phyloP scores from a whole-genome alignment of 495 filamentous ascomycete genomes.

The Opeltia flavorubescens region DNA sequence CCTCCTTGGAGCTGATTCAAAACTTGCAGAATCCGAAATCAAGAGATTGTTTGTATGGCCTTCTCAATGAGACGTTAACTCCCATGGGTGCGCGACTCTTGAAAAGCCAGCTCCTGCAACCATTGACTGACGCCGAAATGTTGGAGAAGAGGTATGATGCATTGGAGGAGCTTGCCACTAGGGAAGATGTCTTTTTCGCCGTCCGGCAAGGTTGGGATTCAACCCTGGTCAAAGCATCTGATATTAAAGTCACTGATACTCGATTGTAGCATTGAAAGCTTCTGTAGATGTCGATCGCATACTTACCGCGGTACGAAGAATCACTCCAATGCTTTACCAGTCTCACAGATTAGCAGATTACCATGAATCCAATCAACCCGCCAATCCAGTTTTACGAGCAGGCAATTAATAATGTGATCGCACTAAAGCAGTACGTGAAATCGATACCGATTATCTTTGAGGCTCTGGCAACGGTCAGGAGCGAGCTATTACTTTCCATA shows the following conservation, averaged over 20 bases:
- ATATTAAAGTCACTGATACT: not conserved
- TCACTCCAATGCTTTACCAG: slow-evolving; percentile 2
- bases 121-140: slow-evolving; percentile 55
- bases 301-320: slow-evolving; percentile 42
- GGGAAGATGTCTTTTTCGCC: slow-evolving; percentile 77
- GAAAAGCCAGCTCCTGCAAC: slow-evolving; percentile 73
- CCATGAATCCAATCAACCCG: slow-evolving; percentile 49
- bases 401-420: slow-evolving; percentile 71
- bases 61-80: slow-evolving; percentile 73
- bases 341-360: slow-evolving; percentile 37
- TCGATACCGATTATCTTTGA: slow-evolving; percentile 54
- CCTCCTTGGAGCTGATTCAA: slow-evolving; percentile 77
- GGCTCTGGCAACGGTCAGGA: slow-evolving; percentile 50
- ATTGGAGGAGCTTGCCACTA: slow-evolving; percentile 66
- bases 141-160: slow-evolving; percentile 63
- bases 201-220: slow-evolving; percentile 53
- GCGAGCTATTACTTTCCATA: slow-evolving; percentile 49
- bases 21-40: slow-evolving; percentile 65
- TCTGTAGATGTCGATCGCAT: slow-evolving; percentile 61
- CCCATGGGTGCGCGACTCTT: slow-evolving; percentile 78
- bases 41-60: slow-evolving; percentile 63
- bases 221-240: not conserved
- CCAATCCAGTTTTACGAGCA: slow-evolving; percentile 58
- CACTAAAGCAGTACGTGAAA: slow-evolving; percentile 68
- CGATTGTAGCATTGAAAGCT: slow-evolving; percentile 46